Conservation (phyloP, 2,329 filamentous ascomycete genomes). For the Aureobasidium sp. region DNA sequence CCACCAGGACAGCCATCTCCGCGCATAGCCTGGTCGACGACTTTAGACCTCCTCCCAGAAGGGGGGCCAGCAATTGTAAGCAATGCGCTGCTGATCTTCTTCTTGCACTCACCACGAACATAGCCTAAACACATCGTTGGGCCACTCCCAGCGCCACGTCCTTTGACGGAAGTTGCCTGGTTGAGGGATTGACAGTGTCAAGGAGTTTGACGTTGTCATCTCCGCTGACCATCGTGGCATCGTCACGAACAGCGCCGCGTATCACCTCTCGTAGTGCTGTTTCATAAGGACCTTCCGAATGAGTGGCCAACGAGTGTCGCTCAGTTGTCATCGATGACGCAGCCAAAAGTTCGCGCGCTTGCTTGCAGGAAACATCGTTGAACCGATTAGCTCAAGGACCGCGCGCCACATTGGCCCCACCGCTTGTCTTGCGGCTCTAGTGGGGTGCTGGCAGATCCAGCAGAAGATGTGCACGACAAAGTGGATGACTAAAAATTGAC, state of each 20-base stretch:
- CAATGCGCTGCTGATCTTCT: background rate
- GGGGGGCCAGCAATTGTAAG: background rate
- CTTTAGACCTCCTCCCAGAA: background rate
- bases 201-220: background rate
- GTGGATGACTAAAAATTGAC: constrained; percentile 3
- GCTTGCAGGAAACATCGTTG: constrained; percentile 1
- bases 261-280: constrained; percentile 7
- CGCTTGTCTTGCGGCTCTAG: background rate
- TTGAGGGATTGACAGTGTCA: constrained; percentile 6
- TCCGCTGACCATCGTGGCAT: background rate
- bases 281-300: constrained; percentile 11
- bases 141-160: constrained; percentile 5
- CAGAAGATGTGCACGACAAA: constrained; percentile 1
- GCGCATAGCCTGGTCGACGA: background rate
- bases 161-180: constrained; percentile 6
- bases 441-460: background rate
- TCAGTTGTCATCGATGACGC: constrained; percentile 11
- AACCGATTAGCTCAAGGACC: constrained; percentile 10
- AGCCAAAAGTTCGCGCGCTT: constrained; percentile 5
- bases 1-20: background rate
- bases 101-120: background rate
- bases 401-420: constrained; percentile 10
- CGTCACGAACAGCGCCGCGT: background rate
- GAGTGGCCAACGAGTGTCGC: background rate
- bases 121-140: constrained; percentile 11